phyloP scores from a whole-genome alignment of 177 flowering plant species.

The Vitis hybrid region DNA sequence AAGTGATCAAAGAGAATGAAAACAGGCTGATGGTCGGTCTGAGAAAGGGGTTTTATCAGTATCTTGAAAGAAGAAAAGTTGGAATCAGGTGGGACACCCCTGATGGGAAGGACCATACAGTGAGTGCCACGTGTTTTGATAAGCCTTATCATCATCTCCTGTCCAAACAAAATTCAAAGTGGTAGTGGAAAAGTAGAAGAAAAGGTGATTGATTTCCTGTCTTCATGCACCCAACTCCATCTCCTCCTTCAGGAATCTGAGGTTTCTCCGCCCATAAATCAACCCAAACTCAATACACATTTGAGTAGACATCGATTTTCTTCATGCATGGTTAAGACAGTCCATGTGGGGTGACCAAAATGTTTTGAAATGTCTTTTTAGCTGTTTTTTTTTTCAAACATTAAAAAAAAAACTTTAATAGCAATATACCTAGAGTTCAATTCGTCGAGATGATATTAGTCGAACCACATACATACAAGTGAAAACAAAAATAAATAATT shows the following conservation, averaged over 20 bases:
- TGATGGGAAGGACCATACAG: background rate
- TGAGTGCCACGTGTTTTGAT: slow-evolving; percentile 17
- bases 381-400: no score
- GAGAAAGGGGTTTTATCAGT: background rate
- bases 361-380: no score
- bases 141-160: slow-evolving; percentile 13
- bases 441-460: no score
- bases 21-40: slow-evolving; percentile 8
- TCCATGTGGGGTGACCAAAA: no score
- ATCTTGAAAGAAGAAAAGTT: background rate
- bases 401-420: no score
- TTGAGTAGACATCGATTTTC: no score
- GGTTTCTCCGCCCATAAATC: background rate
- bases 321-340: no score
- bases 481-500: no score
- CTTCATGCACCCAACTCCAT: slow-evolving; percentile 12
- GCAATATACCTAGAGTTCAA: no score
- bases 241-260: background rate
- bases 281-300: no score
- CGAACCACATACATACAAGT: no score
- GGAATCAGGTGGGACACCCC: slow-evolving; percentile 9
- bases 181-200: background rate
- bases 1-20: background rate
- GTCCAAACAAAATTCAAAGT: background rate
- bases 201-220: slow-evolving; percentile 9